These are phyloP conservation scores for Metschnikowia cerradonensis DNA, from an alignment of 805 yeast species.

Conservation along the genomic window DNA sequence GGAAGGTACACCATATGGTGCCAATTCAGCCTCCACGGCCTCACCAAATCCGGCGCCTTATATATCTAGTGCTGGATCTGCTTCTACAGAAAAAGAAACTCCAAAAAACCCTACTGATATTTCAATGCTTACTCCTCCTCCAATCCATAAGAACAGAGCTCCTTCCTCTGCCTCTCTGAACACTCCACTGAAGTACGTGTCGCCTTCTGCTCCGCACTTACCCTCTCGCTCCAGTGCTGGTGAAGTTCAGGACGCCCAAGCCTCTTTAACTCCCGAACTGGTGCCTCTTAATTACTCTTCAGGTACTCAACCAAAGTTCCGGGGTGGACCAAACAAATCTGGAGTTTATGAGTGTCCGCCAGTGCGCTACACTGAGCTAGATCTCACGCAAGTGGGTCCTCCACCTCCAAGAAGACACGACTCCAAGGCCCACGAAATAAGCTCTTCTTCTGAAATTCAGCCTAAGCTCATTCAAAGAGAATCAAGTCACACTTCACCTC, in stretches of 20 bases:
- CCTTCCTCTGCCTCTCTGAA: neutral
- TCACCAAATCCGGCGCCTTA: too few relatives aligned
- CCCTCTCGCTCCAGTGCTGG: conserved; percentile 5
- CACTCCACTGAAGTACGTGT: neutral
- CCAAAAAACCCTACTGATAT: conserved; percentile 31
- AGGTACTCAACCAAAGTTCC: neutral
- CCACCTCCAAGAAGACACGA: conserved; percentile 39
- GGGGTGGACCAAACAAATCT: neutral
- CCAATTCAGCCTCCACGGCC: too few relatives aligned
- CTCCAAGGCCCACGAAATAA: neutral
- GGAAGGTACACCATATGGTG: too few relatives aligned
- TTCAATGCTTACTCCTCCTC: conserved; percentile 39
- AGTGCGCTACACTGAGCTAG: conserved; percentile 27
- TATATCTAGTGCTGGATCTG: neutral
- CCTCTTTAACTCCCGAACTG: neutral
- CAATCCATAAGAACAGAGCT: conserved; percentile 26
- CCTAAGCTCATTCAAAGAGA: too few relatives aligned
- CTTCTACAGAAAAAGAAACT: neutral
- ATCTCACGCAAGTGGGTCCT: conserved; percentile 38
- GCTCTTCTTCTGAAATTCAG: too few relatives aligned
- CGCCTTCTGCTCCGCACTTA: conserved; percentile 2
- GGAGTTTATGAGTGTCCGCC: conserved; percentile 3
- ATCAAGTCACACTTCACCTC: neutral
- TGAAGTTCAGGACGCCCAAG: neutral
- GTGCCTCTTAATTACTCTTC: conserved; percentile 6